Evolutionary conservation across 225 moss, liverwort and hornwort genomes (phyloP), one percentile per base, ranked within the genome.

Genomic region (Polytrichum commune): DNA sequence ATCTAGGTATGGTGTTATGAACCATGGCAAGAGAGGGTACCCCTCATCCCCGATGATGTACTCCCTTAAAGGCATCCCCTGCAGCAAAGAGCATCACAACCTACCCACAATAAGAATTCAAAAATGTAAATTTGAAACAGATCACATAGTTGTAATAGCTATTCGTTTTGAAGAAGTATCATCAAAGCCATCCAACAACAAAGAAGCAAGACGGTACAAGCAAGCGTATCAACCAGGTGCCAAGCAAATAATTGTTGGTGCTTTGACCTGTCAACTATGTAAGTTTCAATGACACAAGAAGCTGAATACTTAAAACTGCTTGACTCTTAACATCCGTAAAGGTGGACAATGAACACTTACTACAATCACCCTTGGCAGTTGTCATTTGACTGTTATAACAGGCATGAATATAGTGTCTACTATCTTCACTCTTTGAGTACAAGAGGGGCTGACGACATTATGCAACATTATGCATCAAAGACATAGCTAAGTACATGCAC

Each of bases 1-100:
- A 18, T 76, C 64, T 5, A 90, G 75, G 72, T 95, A 95, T 20
- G 93, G 95, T 60, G 91, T 91, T 70, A 89, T 83, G 0, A 95
- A 88, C 93, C 93, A 95, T 6, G 95, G 91, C 3, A 91, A 76
- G 24, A 95, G 74, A 6, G 93, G 95, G 75, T 91, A 95, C 2
- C 84, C 95, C 65, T 90, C 88, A 66, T 93, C 93, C 54, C 95
- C 95, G 60, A 95, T 82, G n/a, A 95, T 82, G 62, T 90, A 90
- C 73, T 95, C 95, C 68, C 91, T 84, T 69, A 93, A 78, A 18
- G 86, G 77, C 73, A 79, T 69, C 2, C 91, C 93, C 74, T 91
- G 83, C 25, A 72, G 29, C 27, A 28, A 56, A 57, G 27, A 57
- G 29, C 18, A 69, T 69, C 13, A 27, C 57, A 70, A 55, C 10